Percentiles rank a stretch among this genome's conserved stretches.
These are phyloP conservation scores for Neonectria magnoliae DNA, from an alignment of 2,329 filamentous ascomycete species.

Conservation along the genomic window DNA sequence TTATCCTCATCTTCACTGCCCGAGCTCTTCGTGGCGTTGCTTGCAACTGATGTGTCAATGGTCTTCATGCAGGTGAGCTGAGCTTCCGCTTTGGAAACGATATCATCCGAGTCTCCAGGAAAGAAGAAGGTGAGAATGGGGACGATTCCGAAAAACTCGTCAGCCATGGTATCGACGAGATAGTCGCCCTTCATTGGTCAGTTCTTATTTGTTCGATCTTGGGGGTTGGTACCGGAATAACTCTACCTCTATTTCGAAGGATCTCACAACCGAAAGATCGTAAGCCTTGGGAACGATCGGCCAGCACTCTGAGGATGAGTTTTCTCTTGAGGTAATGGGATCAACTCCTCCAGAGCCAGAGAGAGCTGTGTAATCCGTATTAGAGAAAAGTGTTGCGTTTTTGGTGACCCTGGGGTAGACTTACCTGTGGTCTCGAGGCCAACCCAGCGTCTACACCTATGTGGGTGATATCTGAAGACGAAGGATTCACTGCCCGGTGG, in stretches of 20 bases:
- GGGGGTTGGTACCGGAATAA: neutral
- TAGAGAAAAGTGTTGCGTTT: neutral
- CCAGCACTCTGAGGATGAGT: constrained; percentile 27
- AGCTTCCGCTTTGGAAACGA: constrained; percentile 1
- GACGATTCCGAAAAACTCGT: neutral
- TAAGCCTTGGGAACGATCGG: constrained; percentile 19
- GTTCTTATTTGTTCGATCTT: neutral
- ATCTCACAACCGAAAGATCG: constrained; percentile 13
- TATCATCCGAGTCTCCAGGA: constrained; percentile 9
- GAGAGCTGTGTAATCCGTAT: constrained; percentile 4
- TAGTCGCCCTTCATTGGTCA: neutral
- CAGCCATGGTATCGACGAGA: neutral
- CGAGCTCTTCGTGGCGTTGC: neutral
- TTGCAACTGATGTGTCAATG: neutral
- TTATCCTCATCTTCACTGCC: neutral
- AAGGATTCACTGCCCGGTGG: too few species aligned
- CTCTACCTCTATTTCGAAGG: constrained; percentile 8
- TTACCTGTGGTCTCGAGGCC: constrained; percentile 12
- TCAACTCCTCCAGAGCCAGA: constrained; percentile 3
- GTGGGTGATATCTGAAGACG: too few species aligned
- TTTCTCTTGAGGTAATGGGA: constrained; percentile 16
- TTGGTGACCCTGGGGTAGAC: neutral
- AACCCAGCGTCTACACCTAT: neutral
- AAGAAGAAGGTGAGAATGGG: constrained; percentile 29
- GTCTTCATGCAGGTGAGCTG: constrained; percentile 28